phyloP scores from a whole-genome alignment of 257 asterid genomes.

The Anisodus acutangulus region DNA sequence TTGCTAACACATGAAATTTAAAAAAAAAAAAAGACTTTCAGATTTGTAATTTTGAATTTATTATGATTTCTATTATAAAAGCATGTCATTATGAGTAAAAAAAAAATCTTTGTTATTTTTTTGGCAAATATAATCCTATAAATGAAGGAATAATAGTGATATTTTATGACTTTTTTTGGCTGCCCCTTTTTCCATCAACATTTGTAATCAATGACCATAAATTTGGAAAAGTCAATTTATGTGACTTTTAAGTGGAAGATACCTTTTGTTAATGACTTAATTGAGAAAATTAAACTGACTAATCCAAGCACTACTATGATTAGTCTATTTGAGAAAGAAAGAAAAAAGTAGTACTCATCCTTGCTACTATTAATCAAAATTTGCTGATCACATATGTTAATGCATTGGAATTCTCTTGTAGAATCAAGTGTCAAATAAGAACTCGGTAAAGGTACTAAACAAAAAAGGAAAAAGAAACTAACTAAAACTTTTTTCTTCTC shows the following conservation, averaged over 20 bases:
- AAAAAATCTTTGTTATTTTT: not conserved
- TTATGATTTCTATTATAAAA: too few relatives aligned
- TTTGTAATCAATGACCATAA: not conserved
- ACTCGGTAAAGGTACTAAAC: not conserved
- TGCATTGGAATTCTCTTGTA: not conserved
- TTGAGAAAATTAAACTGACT: not conserved
- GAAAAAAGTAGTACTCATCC: not conserved
- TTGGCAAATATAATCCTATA: not conserved
- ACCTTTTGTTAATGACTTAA: not conserved
- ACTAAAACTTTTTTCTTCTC: not conserved
- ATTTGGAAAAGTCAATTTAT: not conserved
- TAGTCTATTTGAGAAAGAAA: not conserved
- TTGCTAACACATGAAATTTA: too few relatives aligned
- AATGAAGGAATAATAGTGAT: not conserved
- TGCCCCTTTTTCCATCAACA: not conserved
- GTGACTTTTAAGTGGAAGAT: not conserved
- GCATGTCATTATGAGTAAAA: too few relatives aligned
- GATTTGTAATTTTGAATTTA: too few relatives aligned
- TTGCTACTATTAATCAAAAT: too few relatives aligned
- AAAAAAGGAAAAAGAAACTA: too few relatives aligned
- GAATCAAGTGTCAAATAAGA: not conserved
- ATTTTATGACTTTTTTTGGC: not conserved
- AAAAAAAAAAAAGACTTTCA: too few relatives aligned
- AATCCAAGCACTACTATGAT: not conserved
- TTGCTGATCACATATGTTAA: not conserved